Conservation (phyloP, 1,139 yeast genomes). For the Yamadazyma triangularis region DNA sequence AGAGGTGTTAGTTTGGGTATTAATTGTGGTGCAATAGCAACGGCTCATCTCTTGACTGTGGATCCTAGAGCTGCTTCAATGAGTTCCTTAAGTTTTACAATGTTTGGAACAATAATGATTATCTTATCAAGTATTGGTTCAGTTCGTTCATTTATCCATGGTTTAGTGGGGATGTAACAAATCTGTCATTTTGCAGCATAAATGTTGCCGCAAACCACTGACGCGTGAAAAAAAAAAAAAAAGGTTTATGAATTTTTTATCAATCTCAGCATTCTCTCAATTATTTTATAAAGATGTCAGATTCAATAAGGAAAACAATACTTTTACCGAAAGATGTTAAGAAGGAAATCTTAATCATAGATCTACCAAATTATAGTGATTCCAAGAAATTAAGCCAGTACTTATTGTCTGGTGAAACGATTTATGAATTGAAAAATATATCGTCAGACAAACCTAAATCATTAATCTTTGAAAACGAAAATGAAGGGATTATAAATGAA, state of each 20-base stretch:
- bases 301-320: too few species aligned
- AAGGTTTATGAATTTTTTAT: too few species aligned
- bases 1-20: slow-evolving; percentile 74
- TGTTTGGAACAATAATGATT: slow-evolving; percentile 72
- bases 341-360: slow-evolving; percentile 16
- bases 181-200: too few species aligned
- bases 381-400: slow-evolving; percentile 16
- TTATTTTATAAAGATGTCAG: too few species aligned
- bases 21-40: slow-evolving; percentile 78
- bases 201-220: too few species aligned
- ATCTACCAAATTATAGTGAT: slow-evolving; percentile 21
- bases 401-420: slow-evolving; percentile 9
- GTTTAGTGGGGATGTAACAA: slow-evolving; percentile 25
- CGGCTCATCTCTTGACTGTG: slow-evolving; percentile 63
- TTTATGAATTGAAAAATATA: slow-evolving; percentile 33
- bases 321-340: slow-evolving; percentile 16
- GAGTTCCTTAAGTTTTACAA: slow-evolving; percentile 64
- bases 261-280: too few species aligned
- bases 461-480: slow-evolving; percentile 26
- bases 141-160: slow-evolving; percentile 22
- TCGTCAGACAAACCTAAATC: slow-evolving; percentile 29
- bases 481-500: background rate
- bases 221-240: too few species aligned
- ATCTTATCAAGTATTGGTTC: slow-evolving; percentile 57
- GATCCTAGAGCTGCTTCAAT: slow-evolving; percentile 83